These are phyloP conservation scores for Neonectria punicea DNA, from an alignment of 2,329 filamentous ascomycete species.

Conservation along the genomic window DNA sequence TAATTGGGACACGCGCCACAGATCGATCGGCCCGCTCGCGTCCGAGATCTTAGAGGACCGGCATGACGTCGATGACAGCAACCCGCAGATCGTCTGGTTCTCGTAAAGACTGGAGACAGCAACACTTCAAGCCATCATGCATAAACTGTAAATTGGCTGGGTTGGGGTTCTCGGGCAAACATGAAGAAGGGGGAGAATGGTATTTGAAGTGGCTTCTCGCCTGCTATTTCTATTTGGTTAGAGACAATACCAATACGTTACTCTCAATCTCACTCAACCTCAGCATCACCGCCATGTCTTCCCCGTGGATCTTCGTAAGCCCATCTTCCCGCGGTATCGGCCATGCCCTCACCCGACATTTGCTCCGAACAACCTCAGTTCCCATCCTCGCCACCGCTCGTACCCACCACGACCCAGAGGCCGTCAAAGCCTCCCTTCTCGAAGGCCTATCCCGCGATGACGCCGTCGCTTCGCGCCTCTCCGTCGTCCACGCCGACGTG, in stretches of 20 bases:
- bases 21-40: not conserved
- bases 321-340: conserved; percentile 62
- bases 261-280: not conserved
- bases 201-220: not conserved
- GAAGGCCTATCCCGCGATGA: conserved; percentile 38
- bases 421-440: conserved; percentile 50
- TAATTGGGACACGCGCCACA: not conserved
- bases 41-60: not conserved
- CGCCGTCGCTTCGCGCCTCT: conserved; percentile 48
- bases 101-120: not conserved
- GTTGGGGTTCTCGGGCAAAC: not conserved
- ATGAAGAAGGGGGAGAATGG: not conserved
- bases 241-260: not conserved
- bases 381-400: conserved; percentile 61
- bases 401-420: conserved; percentile 44
- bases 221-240: not conserved
- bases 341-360: conserved; percentile 58
- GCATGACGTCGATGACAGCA: not conserved
- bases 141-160: not conserved
- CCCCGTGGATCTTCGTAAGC: conserved; percentile 64
- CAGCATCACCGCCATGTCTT: conserved; percentile 54
- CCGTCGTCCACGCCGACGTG: conserved; percentile 56
- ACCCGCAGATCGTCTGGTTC: not conserved
- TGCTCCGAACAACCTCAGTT: conserved; percentile 58
- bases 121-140: not conserved